phyloP scores from a whole-genome alignment of 2,329 filamentous ascomycete species.

The Exophiala xenobiotica region DNA sequence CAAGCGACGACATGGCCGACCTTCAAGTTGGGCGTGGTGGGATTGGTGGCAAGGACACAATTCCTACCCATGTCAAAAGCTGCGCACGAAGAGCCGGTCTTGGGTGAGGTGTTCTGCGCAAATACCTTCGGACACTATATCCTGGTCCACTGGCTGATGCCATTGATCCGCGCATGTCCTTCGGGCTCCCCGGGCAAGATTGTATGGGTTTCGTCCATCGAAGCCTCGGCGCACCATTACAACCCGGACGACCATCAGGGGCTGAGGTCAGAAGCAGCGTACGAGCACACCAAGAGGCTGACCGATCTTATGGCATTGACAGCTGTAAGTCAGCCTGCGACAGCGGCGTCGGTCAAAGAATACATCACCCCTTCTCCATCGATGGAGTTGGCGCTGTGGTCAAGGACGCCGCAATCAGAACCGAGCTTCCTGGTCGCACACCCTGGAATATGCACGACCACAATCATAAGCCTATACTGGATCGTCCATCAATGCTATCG shows the following conservation, averaged over 20 bases:
- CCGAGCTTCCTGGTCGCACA: constrained; percentile 77
- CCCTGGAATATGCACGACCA: constrained; percentile 81
- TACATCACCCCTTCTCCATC: constrained; percentile 42
- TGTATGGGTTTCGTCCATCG: constrained; percentile 84
- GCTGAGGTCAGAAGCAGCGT: constrained; percentile 61
- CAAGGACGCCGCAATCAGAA: constrained; percentile 27
- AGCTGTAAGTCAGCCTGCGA: constrained; percentile 57
- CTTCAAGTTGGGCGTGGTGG: constrained; percentile 67
- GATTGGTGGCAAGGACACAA: constrained; percentile 56
- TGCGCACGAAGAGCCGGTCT: constrained; percentile 50
- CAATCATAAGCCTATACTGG: constrained; percentile 70
- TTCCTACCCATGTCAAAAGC: constrained; percentile 32
- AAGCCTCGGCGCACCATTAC: constrained; percentile 61
- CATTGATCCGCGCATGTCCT: constrained; percentile 61
- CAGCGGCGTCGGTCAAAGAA: constrained; percentile 54
- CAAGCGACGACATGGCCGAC: constrained; percentile 72
- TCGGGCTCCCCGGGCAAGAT: constrained; percentile 61
- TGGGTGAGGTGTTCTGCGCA: constrained; percentile 83
- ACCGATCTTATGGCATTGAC: constrained; percentile 82
- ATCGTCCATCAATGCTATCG: constrained; percentile 26
- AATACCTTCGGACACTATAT: constrained; percentile 97
- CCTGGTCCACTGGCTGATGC: constrained; percentile 75
- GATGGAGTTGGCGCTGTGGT: constrained; percentile 16
- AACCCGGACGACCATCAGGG: constrained; percentile 73
- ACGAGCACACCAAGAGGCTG: constrained; percentile 84